A percentile compares a stretch with the other conserved stretches of the same genome.
phyloP scores from a whole-genome alignment of 2,329 filamentous ascomycete genomes.

The Pseudogymnoascus sp. region DNA sequence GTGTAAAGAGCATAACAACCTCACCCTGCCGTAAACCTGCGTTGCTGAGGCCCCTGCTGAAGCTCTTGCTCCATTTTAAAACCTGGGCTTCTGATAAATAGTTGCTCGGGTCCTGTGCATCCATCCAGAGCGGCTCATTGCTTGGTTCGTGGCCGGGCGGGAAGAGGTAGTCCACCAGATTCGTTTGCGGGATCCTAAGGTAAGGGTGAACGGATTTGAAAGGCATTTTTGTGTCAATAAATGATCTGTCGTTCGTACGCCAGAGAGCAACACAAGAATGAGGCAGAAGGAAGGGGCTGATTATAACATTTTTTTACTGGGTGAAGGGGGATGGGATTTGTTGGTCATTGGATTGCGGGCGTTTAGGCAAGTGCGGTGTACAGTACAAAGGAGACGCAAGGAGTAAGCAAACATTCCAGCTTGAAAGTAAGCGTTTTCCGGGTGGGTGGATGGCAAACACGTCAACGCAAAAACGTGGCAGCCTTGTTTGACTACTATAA shows the following conservation, averaged over 20 bases:
- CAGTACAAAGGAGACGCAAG: not conserved
- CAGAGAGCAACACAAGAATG: not conserved
- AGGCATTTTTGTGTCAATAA: slow-evolving; percentile 15
- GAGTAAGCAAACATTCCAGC: not conserved
- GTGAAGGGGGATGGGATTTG: not conserved
- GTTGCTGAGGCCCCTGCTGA: slow-evolving; percentile 41
- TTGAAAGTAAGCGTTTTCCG: not conserved
- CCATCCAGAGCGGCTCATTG: slow-evolving; percentile 45
- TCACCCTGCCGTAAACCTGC: slow-evolving; percentile 41
- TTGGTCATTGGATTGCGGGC: not conserved
- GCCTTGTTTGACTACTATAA: not conserved
- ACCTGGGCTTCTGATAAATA: slow-evolving; percentile 40
- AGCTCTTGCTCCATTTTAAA: slow-evolving; percentile 42
- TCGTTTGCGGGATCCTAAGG: slow-evolving; percentile 18
- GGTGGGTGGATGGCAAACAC: not conserved
- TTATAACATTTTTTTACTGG: not conserved
- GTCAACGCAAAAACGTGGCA: not conserved
- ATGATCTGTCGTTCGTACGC: not conserved
- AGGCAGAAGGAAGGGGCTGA: not conserved
- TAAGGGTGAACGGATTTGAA: slow-evolving; percentile 17
- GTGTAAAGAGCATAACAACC: slow-evolving; percentile 45
- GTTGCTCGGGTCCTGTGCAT: slow-evolving; percentile 38
- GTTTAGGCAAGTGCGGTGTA: not conserved
- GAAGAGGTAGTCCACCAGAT: slow-evolving; percentile 21
- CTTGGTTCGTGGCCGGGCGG: slow-evolving; percentile 34